Evolutionary conservation across 345 rosid species (phyloP).

Genomic region (Euphorbia lathyris): DNA sequence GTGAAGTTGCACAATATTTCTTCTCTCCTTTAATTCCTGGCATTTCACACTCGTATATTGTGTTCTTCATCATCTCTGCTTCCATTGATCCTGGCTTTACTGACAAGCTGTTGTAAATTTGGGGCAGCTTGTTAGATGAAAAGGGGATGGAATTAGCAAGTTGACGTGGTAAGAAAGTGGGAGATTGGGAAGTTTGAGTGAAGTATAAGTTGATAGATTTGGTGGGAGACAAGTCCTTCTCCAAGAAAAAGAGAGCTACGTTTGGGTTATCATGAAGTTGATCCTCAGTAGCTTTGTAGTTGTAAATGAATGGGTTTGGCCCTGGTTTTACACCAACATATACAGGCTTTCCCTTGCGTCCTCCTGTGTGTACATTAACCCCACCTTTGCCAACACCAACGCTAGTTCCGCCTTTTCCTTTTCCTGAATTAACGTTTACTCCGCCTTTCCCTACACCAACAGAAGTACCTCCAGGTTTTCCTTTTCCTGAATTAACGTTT

Average conservation of each 20-base stretch:
- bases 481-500: conserved; percentile 51
- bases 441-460: conserved; percentile 43
- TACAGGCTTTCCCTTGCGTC: conserved; percentile 62
- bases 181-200: conserved; percentile 36
- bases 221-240: conserved; percentile 59
- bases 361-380: conserved; percentile 51
- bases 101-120: conserved; percentile 46
- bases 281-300: conserved; percentile 50
- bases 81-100: conserved; percentile 56
- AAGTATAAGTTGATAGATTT: conserved; percentile 57
- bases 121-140: conserved; percentile 52
- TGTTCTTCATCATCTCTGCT: conserved; percentile 53
- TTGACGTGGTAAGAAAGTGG: conserved; percentile 64
- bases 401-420: conserved; percentile 43
- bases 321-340: conserved; percentile 55
- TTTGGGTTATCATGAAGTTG: conserved; percentile 63
- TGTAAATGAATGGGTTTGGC: conserved; percentile 25
- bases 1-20: conserved; percentile 71
- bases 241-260: conserved; percentile 76
- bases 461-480: conserved; percentile 45
- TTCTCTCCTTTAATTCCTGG: conserved; percentile 66
- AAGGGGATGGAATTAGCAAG: conserved; percentile 62
- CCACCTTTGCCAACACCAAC: conserved; percentile 86
- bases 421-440: conserved; percentile 46
- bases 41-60: conserved; percentile 47